These are phyloP conservation scores for Bruguiera sexangula DNA, from an alignment of 345 rosid genomes.

Conservation along the genomic window DNA sequence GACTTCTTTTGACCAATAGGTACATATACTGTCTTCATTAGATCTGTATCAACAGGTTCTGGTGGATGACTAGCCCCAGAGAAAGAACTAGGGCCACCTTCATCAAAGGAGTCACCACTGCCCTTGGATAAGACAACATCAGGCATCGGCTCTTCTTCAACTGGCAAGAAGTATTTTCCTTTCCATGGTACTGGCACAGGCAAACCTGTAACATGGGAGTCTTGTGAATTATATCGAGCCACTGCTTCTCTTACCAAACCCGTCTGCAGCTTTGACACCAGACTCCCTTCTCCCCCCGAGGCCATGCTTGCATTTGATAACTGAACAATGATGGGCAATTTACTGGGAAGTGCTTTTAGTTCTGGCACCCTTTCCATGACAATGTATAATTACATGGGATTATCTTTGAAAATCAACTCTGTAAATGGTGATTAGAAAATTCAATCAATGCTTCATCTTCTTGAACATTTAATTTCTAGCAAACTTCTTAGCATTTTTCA, in stretches of 20 bases:
- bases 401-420: conserved; percentile 22
- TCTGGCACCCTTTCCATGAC: conserved; percentile 68
- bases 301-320: conserved; percentile 30
- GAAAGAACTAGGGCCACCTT: conserved; percentile 64
- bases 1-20: conserved; percentile 60
- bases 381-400: conserved; percentile 36
- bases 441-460: conserved; percentile 12
- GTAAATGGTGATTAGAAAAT: conserved; percentile 27
- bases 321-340: conserved; percentile 45
- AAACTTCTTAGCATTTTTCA: neutral
- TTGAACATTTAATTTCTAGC: conserved; percentile 1
- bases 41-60: conserved; percentile 86
- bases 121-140: conserved; percentile 46
- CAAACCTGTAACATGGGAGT: conserved; percentile 29
- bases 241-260: conserved; percentile 45
- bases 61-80: conserved; percentile 97
- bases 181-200: conserved; percentile 50
- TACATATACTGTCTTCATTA: conserved; percentile 62
- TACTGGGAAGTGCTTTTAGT: conserved; percentile 48
- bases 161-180: conserved; percentile 47
- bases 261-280: conserved; percentile 38
- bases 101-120: conserved; percentile 56
- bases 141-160: conserved; percentile 41
- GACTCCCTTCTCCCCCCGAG: conserved; percentile 31
- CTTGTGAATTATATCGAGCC: conserved; percentile 29